Base-by-base conservation (phyloP, 1,284 basidiomycete genomes). In the Leccinum solheimii region DNA sequence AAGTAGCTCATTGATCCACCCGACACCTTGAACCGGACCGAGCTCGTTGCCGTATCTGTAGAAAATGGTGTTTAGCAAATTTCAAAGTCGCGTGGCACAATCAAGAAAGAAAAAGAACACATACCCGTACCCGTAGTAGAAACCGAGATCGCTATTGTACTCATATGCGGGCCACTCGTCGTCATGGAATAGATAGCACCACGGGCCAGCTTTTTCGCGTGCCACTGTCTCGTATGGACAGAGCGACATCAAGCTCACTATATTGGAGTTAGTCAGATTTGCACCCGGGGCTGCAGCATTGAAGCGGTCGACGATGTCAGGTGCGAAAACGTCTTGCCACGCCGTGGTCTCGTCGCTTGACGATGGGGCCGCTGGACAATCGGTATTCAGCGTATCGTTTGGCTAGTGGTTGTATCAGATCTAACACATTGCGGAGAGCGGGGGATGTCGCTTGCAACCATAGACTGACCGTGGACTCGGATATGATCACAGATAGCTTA, bases 1-100 rank as follows among this genome's bases (percentile, higher is more conserved):
- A 19, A 95, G 77, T 38, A 95, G 84, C 74, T 94, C 93, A 72
- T 93, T 94, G 67, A 92, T 78, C 71, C 89, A 95, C 5, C 92
- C 92, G 6, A 93, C 88, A 51, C 90, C 90, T 73, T 91, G 90
- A 1, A 91, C 85, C 3, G 76, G 84, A 0, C 90, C 90, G 2
- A 91, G 79, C 0, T 74, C 67, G 64, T 86, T 81, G 8, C 89
- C 90, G 63, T 90, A 87, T 23, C 87, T 88, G 61, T 49, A 7
- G 23, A 45, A 45, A 19, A n/a, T 13, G 21, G 48, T 13, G 9
- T 19, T 49, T 8, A 26, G 21, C 13, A 49, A 11, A 21, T 45
- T 10, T 19, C 43, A 2, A 19, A 19, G n/a, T 49, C 48, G 43
- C n/a, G n/a, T n/a, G 8, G 43, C 11, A 45, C 43, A 45, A 45